A percentile compares a stretch with the other conserved stretches of the same genome.
These are phyloP conservation scores for Cytospora mali DNA, from an alignment of 2,329 filamentous ascomycete species.

Conservation along the genomic window DNA sequence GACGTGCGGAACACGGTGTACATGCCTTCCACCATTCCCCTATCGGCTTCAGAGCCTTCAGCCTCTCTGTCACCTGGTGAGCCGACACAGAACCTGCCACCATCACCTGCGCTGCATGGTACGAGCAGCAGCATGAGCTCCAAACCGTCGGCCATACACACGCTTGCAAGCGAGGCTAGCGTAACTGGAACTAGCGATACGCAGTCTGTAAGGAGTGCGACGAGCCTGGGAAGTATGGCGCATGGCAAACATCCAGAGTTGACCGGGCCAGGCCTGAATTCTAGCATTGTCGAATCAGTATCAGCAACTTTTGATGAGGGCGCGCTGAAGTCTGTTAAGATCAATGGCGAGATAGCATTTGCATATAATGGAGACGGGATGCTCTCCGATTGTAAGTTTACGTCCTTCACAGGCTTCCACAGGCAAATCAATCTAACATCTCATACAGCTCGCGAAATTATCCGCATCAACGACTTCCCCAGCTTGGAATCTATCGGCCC, in stretches of 20 bases:
- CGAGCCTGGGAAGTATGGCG: conserved; percentile 70
- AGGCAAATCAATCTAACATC: conserved; percentile 7
- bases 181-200: conserved; percentile 71
- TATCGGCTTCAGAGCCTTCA: conserved; percentile 10
- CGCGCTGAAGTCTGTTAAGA: conserved; percentile 68
- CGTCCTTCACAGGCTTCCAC: conserved; percentile 39
- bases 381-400: conserved; percentile 52
- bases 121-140: conserved; percentile 36
- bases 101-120: conserved; percentile 43
- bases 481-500: conserved; percentile 90
- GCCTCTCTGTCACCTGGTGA: conserved; percentile 30
- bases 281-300: conserved; percentile 90
- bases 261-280: conserved; percentile 76
- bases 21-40: conserved; percentile 52
- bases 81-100: conserved; percentile 33
- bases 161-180: conserved; percentile 65
- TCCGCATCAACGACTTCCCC: conserved; percentile 85
- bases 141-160: conserved; percentile 52
- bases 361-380: conserved; percentile 67
- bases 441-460: conserved; percentile 58
- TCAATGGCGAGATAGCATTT: conserved; percentile 88
- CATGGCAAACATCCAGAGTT: conserved; percentile 82
- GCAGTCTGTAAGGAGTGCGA: conserved; percentile 86
- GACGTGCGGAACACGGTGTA: conserved; percentile 93
- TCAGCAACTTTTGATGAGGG: conserved; percentile 81